A percentile compares a stretch with the other conserved stretches of the same genome.
Evolutionary conservation across 1,284 basidiomycete species (phyloP).

Genomic region (Pyrrhoderma noxium): DNA sequence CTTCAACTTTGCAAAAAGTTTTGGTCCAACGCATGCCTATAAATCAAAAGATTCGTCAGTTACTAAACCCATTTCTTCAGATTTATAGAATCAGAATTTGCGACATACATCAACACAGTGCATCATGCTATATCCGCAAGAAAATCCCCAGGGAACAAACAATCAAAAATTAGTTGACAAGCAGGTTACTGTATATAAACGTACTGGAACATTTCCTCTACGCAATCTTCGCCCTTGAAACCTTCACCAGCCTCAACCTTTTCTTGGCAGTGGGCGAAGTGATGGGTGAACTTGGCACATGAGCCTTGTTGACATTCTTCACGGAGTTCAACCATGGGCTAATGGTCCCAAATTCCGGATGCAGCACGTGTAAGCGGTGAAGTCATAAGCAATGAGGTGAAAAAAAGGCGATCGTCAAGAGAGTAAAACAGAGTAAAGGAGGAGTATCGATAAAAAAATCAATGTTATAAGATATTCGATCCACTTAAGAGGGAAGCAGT

Average conservation of each 20-base stretch:
- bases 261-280: constrained; percentile 88
- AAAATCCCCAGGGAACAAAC: not conserved
- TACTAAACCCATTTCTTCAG: no score
- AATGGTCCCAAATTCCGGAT: no score
- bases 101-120: constrained; percentile 79
- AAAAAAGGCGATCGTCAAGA: constrained; percentile 1
- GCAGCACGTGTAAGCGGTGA: not conserved
- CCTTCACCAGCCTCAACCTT: constrained; percentile 78
- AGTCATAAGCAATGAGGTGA: no score
- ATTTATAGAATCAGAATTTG: no score
- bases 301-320: constrained; percentile 70
- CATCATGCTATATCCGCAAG: constrained; percentile 58
- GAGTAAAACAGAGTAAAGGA: not conserved
- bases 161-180: no score
- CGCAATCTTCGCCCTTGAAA: constrained; percentile 84
- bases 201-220: constrained; percentile 85
- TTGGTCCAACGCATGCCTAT: constrained; percentile 73
- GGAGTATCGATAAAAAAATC: no score
- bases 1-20: constrained; percentile 66
- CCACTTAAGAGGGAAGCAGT: not conserved
- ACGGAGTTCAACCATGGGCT: constrained; percentile 62
- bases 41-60: not conserved
- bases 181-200: no score
- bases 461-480: no score
- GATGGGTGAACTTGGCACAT: constrained; percentile 68